Base-by-base conservation (phyloP, 2,329 filamentous ascomycete genomes). In the Colletotrichum musae region DNA sequence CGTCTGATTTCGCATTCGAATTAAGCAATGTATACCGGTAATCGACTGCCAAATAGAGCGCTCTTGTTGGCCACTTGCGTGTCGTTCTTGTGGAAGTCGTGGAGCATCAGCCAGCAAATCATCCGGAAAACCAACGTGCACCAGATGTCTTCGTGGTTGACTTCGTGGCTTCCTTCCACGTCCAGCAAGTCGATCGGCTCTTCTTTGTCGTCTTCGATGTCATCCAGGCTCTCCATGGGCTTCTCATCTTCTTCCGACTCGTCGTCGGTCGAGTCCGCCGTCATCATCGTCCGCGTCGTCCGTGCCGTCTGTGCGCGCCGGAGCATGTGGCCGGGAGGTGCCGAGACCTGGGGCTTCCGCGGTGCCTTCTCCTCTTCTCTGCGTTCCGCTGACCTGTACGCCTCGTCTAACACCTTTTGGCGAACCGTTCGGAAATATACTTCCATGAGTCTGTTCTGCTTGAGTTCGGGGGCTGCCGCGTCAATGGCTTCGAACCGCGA, bases 91-190 rank as follows among this genome's bases (percentile, higher is more conserved):
- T 87, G 80, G 60, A 89, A 89, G 72, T 89, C 86, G 72, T 89
- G 87, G 70, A 89, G 76, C 77, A 86, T 80, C 60, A 89, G 76
- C 88, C 87, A 89, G 74, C 86, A 88, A 26, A 89, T 79, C 87
- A 89, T 89, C 28, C 87, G 78, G 70, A 89, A 86, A 4, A 88
- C 80, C 18, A 89, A 77, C 7, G 83, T 84, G 72, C 85, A 86
- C 87, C 87, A 89, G n/a, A 88, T 82, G 7, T 83, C 80, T 51
- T 82, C 80, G 51, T 80, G 76, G n/a, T 75, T 59, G 47, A 59
- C 21, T 41, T 51, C 43, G 1, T 58, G 10, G 21, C 60, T 16
- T 62, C 28, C 39, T 10, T n/a, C 18, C 26, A 45, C 10, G 48
- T 59, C 47, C 21, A 47, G 39, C 48, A 60, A 3, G n/a, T 45